Evolutionary conservation across 2,329 filamentous ascomycete genomes (phyloP).

Genomic region (Emergomyces africanus): DNA sequence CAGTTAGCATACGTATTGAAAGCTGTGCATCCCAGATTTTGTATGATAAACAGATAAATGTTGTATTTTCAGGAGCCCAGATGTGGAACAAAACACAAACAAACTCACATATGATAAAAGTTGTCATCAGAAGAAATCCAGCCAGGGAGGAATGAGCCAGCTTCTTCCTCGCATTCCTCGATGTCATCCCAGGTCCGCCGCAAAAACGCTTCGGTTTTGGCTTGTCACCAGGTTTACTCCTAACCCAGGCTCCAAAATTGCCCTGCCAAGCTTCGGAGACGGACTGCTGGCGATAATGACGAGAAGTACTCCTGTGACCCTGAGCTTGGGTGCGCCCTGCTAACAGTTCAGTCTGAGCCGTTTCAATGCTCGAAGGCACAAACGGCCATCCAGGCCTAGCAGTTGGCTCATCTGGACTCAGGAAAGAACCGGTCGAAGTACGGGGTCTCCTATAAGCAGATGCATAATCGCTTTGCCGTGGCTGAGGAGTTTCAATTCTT

Average conservation of each 20-base stretch:
- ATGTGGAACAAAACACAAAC: neutral
- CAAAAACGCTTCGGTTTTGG: constrained; percentile 10
- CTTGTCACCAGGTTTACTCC: constrained; percentile 4
- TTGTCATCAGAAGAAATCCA: constrained; percentile 45
- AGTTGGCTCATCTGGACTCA: constrained; percentile 12
- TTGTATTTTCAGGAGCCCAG: neutral
- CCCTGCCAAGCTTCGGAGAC: neutral
- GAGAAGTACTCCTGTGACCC: neutral
- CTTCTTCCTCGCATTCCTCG: constrained; percentile 24
- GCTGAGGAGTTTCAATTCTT: neutral
- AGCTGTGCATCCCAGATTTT: neutral
- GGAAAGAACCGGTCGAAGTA: constrained; percentile 15
- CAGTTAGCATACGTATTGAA: neutral
- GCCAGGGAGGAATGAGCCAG: constrained; percentile 52
- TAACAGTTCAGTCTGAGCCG: neutral
- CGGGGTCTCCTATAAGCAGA: constrained; percentile 9
- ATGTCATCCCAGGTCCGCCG: constrained; percentile 9
- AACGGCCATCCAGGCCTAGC: constrained; percentile 6
- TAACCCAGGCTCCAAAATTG: constrained; percentile 4
- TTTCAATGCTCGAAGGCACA: neutral
- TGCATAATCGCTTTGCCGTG: neutral
- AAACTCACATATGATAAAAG: constrained; percentile 53
- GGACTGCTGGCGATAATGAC: neutral
- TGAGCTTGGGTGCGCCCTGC: neutral
- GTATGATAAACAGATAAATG: neutral